Conservation (phyloP, 306 rosid genomes). For the Pachyrhizus erosus region DNA sequence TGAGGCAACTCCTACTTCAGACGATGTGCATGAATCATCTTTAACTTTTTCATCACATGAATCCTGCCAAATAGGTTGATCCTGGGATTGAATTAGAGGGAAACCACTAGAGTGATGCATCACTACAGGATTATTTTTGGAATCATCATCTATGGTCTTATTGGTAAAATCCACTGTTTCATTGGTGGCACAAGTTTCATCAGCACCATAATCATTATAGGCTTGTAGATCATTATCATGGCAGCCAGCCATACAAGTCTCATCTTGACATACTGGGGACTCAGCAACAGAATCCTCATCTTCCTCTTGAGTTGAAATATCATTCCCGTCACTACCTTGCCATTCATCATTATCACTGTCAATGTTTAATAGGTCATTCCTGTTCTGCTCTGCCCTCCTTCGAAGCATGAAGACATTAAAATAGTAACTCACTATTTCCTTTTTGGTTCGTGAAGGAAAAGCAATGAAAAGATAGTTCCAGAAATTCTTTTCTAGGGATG, state of each 20-base stretch:
- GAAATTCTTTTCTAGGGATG: constrained; percentile 69
- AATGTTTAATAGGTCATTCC: constrained; percentile 53
- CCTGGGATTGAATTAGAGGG: constrained; percentile 33
- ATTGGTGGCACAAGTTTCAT: constrained; percentile 43
- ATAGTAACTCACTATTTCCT: constrained; percentile 87
- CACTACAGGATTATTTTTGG: constrained; percentile 35
- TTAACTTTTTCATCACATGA: constrained; percentile 56
- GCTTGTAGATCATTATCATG: constrained; percentile 52
- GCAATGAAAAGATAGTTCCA: constrained; percentile 69
- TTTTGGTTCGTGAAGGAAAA: constrained; percentile 72
- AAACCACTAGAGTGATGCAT: constrained; percentile 39
- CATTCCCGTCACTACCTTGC: constrained; percentile 70
- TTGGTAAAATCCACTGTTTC: constrained; percentile 32
- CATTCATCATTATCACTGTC: constrained; percentile 96
- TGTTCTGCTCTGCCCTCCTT: constrained; percentile 82
- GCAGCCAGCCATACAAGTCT: constrained; percentile 34
- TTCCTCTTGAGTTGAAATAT: constrained; percentile 55
- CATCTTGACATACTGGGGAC: constrained; percentile 58
- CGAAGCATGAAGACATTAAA: constrained; percentile 89
- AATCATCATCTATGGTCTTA: constrained; percentile 40
- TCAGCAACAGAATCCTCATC: constrained; percentile 79
- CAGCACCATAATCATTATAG: constrained; percentile 49
- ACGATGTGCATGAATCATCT: constrained; percentile 66
- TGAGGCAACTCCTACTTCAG: constrained; percentile 47
- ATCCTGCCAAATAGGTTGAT: constrained; percentile 49